These are phyloP conservation scores for Backusella tuberculispora DNA, from an alignment of 192 early-diverging fungal species.

Conservation along the genomic window DNA sequence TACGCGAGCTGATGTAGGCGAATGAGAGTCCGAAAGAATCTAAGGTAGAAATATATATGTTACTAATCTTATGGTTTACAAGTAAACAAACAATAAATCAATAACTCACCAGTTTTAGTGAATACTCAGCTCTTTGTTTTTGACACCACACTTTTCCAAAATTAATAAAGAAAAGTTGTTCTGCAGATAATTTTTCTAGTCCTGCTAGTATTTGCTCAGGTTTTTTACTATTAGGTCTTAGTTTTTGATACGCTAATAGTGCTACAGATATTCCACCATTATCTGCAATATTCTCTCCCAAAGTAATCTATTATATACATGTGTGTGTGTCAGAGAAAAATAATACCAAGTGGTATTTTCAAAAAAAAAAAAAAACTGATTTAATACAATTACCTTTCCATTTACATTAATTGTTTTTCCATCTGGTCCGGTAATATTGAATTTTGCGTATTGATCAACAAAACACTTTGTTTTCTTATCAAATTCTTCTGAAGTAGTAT, in stretches of 20 bases:
- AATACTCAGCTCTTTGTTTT: conserved; percentile 39
- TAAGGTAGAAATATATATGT: conserved; percentile 11
- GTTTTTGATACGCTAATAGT: conserved; percentile 48
- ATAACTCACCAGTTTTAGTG: background rate
- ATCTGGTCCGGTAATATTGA: conserved; percentile 46
- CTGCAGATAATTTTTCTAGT: conserved; percentile 46
- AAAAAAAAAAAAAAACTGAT: background rate
- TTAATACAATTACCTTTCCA: conserved; percentile 44
- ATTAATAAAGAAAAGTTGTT: conserved; percentile 67
- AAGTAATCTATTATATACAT: conserved; percentile 39
- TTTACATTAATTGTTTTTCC: conserved; percentile 48
- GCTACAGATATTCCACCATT: conserved; percentile 61
- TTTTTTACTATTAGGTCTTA: conserved; percentile 25
- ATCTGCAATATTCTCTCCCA: conserved; percentile 69
- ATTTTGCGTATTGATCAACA: conserved; percentile 64
- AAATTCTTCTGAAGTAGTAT: conserved; percentile 43
- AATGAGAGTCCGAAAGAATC: conserved; percentile 63
- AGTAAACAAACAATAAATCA: background rate
- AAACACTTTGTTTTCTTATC: conserved; percentile 62
- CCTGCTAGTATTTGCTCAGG: conserved; percentile 47
- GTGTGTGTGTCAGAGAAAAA: too few species aligned
- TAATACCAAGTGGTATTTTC: background rate
- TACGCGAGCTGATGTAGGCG: conserved; percentile 66
- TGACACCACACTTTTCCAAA: conserved; percentile 67
- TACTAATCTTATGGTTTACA: background rate